Conservation (phyloP, 2,329 filamentous ascomycete genomes). For the Cordyceps militaris region DNA sequence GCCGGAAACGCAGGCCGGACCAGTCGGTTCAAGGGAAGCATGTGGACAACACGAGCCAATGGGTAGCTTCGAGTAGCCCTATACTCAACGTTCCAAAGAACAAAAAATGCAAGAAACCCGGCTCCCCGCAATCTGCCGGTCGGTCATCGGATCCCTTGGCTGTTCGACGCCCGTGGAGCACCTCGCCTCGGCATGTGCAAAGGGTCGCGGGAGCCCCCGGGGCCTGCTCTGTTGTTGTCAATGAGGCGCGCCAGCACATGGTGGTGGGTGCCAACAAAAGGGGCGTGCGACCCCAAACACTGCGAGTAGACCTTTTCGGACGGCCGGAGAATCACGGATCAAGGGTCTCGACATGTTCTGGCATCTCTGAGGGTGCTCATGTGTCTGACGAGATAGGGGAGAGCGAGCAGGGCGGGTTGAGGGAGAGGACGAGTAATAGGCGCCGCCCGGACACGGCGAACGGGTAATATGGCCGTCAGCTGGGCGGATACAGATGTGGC, state of each 20-base stretch:
- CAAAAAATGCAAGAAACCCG: not conserved
- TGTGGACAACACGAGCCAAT: not conserved
- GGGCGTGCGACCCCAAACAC: too few relatives aligned
- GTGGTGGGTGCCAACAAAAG: too few relatives aligned
- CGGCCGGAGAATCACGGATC: constrained; percentile 2
- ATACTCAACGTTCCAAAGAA: not conserved
- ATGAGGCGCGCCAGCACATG: too few relatives aligned
- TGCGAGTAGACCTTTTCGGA: not conserved
- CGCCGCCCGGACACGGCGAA: not conserved
- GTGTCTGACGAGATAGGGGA: not conserved
- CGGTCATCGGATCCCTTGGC: not conserved
- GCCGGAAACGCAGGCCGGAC: not conserved
- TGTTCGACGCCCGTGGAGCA: constrained; percentile 1
- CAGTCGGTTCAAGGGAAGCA: not conserved
- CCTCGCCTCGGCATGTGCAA: constrained; percentile 8
- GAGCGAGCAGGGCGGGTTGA: not conserved
- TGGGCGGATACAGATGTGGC: not conserved
- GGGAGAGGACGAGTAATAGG: not conserved
- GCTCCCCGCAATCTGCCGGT: not conserved
- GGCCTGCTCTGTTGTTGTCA: not conserved
- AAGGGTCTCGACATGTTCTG: not conserved
- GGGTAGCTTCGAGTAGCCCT: not conserved
- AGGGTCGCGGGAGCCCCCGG: constrained; percentile 6
- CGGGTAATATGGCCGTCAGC: constrained; percentile 1
- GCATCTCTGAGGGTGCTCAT: not conserved